Conservation (phyloP, 306 rosid species). For the Rosa lucieae region DNA sequence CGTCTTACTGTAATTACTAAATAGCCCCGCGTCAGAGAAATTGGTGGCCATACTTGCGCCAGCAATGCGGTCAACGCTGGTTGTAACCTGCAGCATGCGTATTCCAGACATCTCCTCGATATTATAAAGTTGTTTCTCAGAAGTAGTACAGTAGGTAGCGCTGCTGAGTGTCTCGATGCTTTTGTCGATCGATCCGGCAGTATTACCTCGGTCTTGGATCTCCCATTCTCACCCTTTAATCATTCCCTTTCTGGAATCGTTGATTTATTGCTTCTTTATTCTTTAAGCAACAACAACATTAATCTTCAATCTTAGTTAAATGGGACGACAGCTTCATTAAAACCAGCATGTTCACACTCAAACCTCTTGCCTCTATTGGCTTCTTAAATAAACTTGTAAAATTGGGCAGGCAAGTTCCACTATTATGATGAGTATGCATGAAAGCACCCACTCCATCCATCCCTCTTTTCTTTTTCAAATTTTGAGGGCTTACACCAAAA, state of each 20-base stretch:
- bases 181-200: constrained; percentile 22
- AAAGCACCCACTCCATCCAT: not conserved
- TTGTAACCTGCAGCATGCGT: too few relatives aligned
- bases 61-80: too few relatives aligned
- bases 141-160: not conserved
- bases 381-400: not conserved
- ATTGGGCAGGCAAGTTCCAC: not conserved
- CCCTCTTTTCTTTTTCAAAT: not conserved
- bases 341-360: constrained; percentile 59
- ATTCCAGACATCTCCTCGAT: too few relatives aligned
- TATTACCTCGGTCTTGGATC: constrained; percentile 52
- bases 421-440: not conserved
- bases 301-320: not conserved
- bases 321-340: constrained; percentile 46
- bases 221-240: constrained; percentile 37
- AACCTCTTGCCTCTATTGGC: not conserved
- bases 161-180: constrained; percentile 30
- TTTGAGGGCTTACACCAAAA: not conserved
- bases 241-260: constrained; percentile 37
- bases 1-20: too few relatives aligned
- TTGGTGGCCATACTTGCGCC: too few relatives aligned
- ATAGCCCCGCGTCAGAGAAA: too few relatives aligned
- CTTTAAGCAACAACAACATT: constrained; percentile 39
- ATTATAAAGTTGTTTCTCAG: not conserved
- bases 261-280: constrained; percentile 34